Base-by-base conservation (phyloP, 2,329 filamentous ascomycete genomes). In the Trichoderma simmonsii region DNA sequence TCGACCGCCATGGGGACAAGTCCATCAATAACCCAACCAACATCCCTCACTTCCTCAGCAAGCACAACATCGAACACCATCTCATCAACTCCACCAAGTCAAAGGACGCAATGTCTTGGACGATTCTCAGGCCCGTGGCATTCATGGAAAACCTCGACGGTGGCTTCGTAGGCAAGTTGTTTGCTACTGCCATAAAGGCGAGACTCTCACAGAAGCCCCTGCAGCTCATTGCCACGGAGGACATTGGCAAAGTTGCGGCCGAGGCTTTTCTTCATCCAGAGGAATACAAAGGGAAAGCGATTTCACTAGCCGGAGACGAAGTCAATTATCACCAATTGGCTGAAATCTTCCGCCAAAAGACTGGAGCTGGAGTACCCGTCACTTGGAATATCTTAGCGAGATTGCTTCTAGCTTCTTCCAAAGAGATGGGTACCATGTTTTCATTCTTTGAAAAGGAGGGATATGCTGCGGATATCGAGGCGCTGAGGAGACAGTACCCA, bases 31-130 rank as follows among this genome's bases (percentile, higher is more conserved):
- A 57, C 21, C 64, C 64, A 2, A 67, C 64, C n/a, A 32, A 61
- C 14, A 48, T 51, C n/a, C 54, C 56, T 32, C 36, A 48, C 18
- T 68, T 60, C 18, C 4, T 69, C 36, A 51, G 56, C 54, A 69
- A 69, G 34, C 56, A 69, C 36, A 69, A 69, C 26, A 69, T 60
- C 21, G 26, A 69, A 12, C 26, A 61, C 36, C 66, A 61, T 18
- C 36, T 51, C 36, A 51, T 61, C 36, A 51, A 69, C 30, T 26
- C 56, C 26, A 61, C 36, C 26, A 60, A 59, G 34, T 30, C 65
- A 51, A 34, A 26, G 0, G 7, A 32, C 24, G 24, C 26, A 32
- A 69, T 61, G 66, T 18, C 65, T 4, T 69, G 36, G 36, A 69
- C 32, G 11, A 60, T 61, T 21, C 26, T 61, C 26, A 24, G 65